Conservation (phyloP, 2,329 filamentous ascomycete genomes). For the Trichothecium sympodiale region DNA sequence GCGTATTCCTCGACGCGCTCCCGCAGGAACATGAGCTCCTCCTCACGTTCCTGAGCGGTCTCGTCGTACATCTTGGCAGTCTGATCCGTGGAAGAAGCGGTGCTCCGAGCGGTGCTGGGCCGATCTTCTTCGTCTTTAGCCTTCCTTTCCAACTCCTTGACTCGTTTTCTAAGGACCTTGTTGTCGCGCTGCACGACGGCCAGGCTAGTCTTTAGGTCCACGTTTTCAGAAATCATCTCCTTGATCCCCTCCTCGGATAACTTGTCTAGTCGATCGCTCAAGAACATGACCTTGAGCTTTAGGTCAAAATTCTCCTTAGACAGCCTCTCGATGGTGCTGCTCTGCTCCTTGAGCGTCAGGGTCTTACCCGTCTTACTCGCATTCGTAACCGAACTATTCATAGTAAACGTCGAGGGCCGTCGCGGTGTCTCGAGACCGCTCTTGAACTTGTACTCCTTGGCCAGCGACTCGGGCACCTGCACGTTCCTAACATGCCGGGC, state of each 20-base stretch:
- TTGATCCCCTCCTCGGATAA: conserved; percentile 93
- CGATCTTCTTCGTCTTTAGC: conserved; percentile 54
- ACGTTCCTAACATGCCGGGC: conserved; percentile 82
- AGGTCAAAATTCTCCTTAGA: conserved; percentile 98
- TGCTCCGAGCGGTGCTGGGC: conserved; percentile 47
- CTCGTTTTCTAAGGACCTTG: conserved; percentile 65
- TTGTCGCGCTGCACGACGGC: conserved; percentile 86
- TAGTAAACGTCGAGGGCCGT: conserved; percentile 39
- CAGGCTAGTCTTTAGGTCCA: conserved; percentile 84
- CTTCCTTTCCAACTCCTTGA: conserved; percentile 80
- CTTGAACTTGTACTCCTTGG: conserved; percentile 73
- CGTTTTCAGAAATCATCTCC: conserved; percentile 96
- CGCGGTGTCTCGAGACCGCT: conserved; percentile 51
- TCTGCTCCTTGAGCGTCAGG: conserved; percentile 92
- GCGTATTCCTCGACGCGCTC: conserved; percentile 80
- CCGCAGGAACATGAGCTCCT: conserved; percentile 74
- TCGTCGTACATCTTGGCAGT: conserved; percentile 46
- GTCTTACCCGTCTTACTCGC: conserved; percentile 45
- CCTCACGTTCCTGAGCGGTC: conserved; percentile 59
- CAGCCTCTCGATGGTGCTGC: conserved; percentile 88
- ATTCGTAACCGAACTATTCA: conserved; percentile 12
- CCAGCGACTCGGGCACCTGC: conserved; percentile 80
- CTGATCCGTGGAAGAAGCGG: conserved; percentile 45
- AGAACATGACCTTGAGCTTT: conserved; percentile 94
- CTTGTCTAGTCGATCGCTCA: conserved; percentile 86